phyloP scores from a whole-genome alignment of 305 asterid genomes.

The Fraxinus dipetala region DNA sequence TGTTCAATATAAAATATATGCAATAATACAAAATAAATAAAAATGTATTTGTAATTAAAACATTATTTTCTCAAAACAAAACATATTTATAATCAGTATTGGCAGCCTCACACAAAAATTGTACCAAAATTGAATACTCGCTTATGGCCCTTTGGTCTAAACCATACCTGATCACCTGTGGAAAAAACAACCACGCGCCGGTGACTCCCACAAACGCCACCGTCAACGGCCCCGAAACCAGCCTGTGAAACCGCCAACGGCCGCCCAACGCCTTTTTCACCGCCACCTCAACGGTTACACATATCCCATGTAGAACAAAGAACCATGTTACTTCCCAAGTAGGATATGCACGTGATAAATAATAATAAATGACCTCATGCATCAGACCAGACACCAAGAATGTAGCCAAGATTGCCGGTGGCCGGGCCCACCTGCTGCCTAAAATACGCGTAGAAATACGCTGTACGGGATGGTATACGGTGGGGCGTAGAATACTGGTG shows the following conservation, averaged over 20 bases:
- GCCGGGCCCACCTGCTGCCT: constrained; percentile 33
- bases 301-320: constrained; percentile 59
- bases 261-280: constrained; percentile 44
- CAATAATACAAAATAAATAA: too few species aligned
- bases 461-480: constrained; percentile 53
- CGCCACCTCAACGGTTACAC: constrained; percentile 42
- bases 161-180: constrained; percentile 50
- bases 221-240: constrained; percentile 47
- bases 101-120: constrained; percentile 16
- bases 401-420: constrained; percentile 36
- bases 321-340: constrained; percentile 84
- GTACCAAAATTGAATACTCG: constrained; percentile 37
- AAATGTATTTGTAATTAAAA: too few species aligned
- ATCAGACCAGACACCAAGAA: constrained; percentile 68
- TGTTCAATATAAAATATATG: too few species aligned
- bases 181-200: constrained; percentile 62
- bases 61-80: too few species aligned
- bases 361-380: constrained; percentile 64
- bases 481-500: constrained; percentile 47
- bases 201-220: constrained; percentile 51
- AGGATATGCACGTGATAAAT: constrained; percentile 48
- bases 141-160: constrained; percentile 37
- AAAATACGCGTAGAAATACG: not conserved
- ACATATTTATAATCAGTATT: too few species aligned
- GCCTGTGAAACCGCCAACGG: constrained; percentile 37